These are phyloP conservation scores for Coemansia sp. DNA, from an alignment of 192 early-diverging fungal species.

Conservation along the genomic window DNA sequence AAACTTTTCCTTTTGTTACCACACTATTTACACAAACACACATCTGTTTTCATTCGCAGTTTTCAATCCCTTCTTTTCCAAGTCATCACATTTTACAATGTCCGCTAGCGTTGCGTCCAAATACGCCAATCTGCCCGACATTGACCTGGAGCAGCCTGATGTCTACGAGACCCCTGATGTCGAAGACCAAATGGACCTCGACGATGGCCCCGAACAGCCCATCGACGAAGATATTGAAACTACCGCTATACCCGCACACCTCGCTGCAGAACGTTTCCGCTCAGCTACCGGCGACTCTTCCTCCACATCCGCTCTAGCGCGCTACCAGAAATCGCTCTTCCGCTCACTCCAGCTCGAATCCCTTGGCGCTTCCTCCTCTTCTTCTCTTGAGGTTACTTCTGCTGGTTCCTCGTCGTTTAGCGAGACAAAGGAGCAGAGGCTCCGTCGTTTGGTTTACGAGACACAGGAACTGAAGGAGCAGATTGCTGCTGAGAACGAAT, in stretches of 20 bases:
- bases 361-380: slow-evolving; percentile 5
- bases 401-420: slow-evolving; percentile 24
- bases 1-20: background rate
- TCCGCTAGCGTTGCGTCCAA: slow-evolving; percentile 54
- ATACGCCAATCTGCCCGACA: slow-evolving; percentile 75
- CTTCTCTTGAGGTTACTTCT: background rate
- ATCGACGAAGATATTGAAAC: slow-evolving; percentile 29
- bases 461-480: slow-evolving; percentile 76
- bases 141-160: slow-evolving; percentile 68
- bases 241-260: background rate
- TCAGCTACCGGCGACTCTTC: slow-evolving; percentile 18
- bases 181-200: slow-evolving; percentile 8
- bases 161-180: slow-evolving; percentile 82
- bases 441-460: slow-evolving; percentile 77
- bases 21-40: no score
- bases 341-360: slow-evolving; percentile 44
- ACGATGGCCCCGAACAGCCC: slow-evolving; percentile 18
- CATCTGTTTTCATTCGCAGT: no score
- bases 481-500: slow-evolving; percentile 22
- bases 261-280: slow-evolving; percentile 36
- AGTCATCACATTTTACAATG: no score
- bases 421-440: slow-evolving; percentile 73
- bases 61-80: no score
- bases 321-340: slow-evolving; percentile 42
- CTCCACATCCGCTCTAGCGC: slow-evolving; percentile 16